Conservation (phyloP, 495 filamentous ascomycete species). For the Penicillium roqueforti region DNA sequence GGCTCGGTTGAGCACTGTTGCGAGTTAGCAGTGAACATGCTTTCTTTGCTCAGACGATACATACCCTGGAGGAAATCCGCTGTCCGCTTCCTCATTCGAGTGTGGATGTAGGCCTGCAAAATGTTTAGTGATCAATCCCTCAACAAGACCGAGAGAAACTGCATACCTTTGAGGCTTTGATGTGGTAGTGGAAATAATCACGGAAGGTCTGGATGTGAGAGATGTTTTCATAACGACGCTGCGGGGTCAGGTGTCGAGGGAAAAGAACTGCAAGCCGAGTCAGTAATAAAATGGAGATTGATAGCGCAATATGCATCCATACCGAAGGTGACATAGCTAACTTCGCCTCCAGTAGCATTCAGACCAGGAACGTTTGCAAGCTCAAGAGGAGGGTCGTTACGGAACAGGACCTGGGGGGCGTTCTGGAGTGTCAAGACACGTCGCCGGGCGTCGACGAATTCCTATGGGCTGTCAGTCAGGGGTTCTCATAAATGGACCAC, state of each 20-base stretch:
- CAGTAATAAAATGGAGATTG: neutral
- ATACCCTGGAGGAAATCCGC: constrained; percentile 96
- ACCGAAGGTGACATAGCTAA: constrained; percentile 99
- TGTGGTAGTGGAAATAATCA: constrained; percentile 99
- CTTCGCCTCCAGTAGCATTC: constrained; percentile 64
- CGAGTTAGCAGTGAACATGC: constrained; percentile 24
- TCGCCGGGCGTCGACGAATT: constrained; percentile 93
- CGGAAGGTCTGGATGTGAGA: constrained; percentile 99
- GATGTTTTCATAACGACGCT: constrained; percentile 89
- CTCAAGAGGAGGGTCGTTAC: constrained; percentile 91
- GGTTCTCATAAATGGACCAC: neutral
- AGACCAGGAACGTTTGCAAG: constrained; percentile 81
- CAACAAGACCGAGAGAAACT: neutral
- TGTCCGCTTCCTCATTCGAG: constrained; percentile 91
- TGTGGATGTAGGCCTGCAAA: constrained; percentile 87
- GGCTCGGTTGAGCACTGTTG: constrained; percentile 78
- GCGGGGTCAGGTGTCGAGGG: constrained; percentile 85
- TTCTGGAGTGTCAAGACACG: constrained; percentile 83
- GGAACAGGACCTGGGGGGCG: constrained; percentile 95
- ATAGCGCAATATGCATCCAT: constrained; percentile 17
- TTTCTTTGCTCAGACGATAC: constrained; percentile 12
- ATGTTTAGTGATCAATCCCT: constrained; percentile 7
- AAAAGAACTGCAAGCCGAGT: constrained; percentile 70
- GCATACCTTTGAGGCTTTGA: constrained; percentile 89
- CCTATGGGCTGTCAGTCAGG: constrained; percentile 40